Base-by-base conservation (phyloP, 768 basidiomycete genomes). In the Jaapia argillacea region DNA sequence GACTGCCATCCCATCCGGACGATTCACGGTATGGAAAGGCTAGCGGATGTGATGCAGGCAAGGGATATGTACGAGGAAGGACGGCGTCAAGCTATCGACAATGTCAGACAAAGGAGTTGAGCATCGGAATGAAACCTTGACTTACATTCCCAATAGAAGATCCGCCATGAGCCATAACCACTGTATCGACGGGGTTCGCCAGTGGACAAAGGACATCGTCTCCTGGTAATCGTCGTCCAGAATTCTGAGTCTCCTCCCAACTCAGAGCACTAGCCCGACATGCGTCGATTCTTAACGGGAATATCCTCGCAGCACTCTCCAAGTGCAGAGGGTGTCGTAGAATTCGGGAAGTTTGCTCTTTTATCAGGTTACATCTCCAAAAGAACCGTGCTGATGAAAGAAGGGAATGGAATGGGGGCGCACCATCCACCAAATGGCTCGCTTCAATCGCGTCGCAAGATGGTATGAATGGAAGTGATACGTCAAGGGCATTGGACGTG, bases 401-500 rank as follows among this genome's bases (percentile, higher is more conserved):
- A 6, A 79, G 54, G 4, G 62, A 50, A 2, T 46, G 49, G 41
- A 69, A 66, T 3, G 63, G 47, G 1, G 77, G 76, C 46, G 31
- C 47, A 53, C 6, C 36, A n/a, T n/a, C n/a, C n/a, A n/a, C n/a
- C n/a, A n/a, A n/a, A n/a, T n/a, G n/a, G n/a, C n/a, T n/a, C n/a
- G n/a, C n/a, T n/a, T n/a, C n/a, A n/a, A n/a, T n/a, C n/a, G n/a
- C n/a, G n/a, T n/a, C n/a, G n/a, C n/a, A n/a, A 4, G n/a, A n/a
- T n/a, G 76, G 74, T 60, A 75, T 70, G 48, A 68, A 72, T 0
- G 73, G 69, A 13, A 75, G 61, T 16, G 55, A 60, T 48, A 63
- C 66, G 27, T 53, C 59, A 46, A 66, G 74, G 42, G 65, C 68
- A 21, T 66, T 59, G 35, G 76, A 64, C 20, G 62, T 60, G 14